Evolutionary conservation across 495 filamentous ascomycete genomes (phyloP), one percentile per base, ranked within the genome.

Genomic region (Elaphomyces granulatus): DNA sequence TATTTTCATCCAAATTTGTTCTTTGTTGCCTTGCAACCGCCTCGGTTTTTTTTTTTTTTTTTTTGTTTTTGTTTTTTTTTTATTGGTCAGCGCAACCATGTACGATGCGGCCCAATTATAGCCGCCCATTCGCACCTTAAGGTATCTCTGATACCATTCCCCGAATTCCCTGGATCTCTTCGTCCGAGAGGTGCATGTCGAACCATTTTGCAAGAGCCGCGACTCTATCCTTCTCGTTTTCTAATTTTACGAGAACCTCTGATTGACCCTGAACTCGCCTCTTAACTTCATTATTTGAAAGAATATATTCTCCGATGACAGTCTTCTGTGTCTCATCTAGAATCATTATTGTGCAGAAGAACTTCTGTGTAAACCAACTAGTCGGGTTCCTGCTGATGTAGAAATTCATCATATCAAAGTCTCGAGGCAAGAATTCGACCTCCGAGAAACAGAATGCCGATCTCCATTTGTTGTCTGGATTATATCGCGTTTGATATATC

Each of bases 351-450:
- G 64, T 54, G 16, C 55, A 63, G 7, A 78, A 45, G 12, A 75
- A 48, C 23, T 58, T 57, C 19, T 51, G 47, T 4, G 66, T 70
- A 56, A 78, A 75, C 38, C 62, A 70, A 38, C 54, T 64, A 32
- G 48, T 50, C 14, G 47, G 53, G 30, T 49, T 56, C 20, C 59
- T 51, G 38, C 45, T 49, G 44, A 47, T 56, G 32, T 40, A 63
- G 39, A 66, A 67, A 49, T 74, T 80, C 64, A 83, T 78, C 15
- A 77, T 57, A 15, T 61, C 61, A 47, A 50, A 55, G 46, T 79
- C 77, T 32, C 55, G 48, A 16, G 64, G 67, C 17, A 67, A 44
- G 47, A 77, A 78, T 56, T 75, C 78, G 15, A 61, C 52, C 46
- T 69, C 59, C 1, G 63, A 54, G 19, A 81, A 80, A 38, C 61